These are phyloP conservation scores for Backusella circina DNA, from an alignment of 192 early-diverging fungal species.

Conservation along the genomic window DNA sequence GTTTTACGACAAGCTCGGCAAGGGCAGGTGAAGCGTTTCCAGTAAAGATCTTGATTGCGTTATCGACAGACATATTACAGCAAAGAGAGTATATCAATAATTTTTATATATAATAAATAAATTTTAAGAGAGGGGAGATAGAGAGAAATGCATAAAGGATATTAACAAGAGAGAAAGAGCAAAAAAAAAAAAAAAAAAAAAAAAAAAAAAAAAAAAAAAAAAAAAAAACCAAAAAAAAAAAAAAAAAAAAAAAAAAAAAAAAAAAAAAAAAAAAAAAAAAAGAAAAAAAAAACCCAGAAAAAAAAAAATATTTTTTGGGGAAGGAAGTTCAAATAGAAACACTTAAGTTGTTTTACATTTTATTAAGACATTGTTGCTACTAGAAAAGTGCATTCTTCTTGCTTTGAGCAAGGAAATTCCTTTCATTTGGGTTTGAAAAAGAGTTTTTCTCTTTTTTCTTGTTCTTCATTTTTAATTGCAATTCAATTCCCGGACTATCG, in stretches of 20 bases:
- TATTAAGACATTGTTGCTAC: too few species aligned
- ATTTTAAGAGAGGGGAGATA: background rate
- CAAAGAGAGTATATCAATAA: background rate
- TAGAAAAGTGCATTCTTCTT: too few species aligned
- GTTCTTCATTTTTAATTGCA: background rate
- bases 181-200: background rate
- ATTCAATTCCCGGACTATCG: background rate
- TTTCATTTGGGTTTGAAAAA: background rate
- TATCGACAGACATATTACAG: conserved; percentile 44
- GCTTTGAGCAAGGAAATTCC: too few species aligned
- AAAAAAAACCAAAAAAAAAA: background rate
- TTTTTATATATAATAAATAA: background rate
- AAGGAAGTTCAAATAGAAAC: too few species aligned
- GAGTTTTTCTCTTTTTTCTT: background rate
- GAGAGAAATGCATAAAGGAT: background rate
- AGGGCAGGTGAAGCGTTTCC: conserved; percentile 94
- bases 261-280: too few species aligned
- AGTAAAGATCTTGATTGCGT: conserved; percentile 94
- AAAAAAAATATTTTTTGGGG: too few species aligned
- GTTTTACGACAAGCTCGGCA: conserved; percentile 87
- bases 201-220: background rate
- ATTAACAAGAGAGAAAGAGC: background rate
- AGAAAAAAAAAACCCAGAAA: too few species aligned
- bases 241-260: too few species aligned
- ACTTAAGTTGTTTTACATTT: too few species aligned